phyloP scores from a whole-genome alignment of 306 rosid species.

The Bauhinia variegata region DNA sequence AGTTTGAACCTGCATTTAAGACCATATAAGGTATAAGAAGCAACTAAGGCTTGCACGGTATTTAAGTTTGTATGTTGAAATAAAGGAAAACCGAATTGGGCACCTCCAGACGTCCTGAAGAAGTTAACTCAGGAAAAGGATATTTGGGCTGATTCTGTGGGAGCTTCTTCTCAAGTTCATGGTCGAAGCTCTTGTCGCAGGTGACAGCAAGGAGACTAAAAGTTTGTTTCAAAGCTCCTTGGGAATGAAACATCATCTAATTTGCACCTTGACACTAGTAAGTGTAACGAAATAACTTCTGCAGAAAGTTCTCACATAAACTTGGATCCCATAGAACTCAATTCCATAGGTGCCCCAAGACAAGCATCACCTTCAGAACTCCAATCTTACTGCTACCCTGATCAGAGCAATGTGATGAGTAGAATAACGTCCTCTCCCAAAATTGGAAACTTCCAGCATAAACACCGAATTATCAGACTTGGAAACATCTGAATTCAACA shows the following conservation, averaged over 20 bases:
- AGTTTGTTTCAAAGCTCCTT: slow-evolving; percentile 66
- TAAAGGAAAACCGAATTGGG: slow-evolving; percentile 5
- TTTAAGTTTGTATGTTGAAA: not conserved
- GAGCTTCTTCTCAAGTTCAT: slow-evolving; percentile 46
- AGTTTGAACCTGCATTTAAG: slow-evolving; percentile 73
- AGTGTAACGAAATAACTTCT: slow-evolving; percentile 33
- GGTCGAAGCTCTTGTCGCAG: slow-evolving; percentile 49
- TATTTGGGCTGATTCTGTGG: slow-evolving; percentile 43
- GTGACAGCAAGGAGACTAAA: slow-evolving; percentile 87
- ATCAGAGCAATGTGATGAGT: not conserved
- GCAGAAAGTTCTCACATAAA: not conserved
- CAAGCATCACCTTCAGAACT: not conserved
- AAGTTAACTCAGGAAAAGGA: slow-evolving; percentile 76
- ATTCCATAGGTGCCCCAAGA: too few relatives aligned
- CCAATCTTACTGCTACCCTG: too few relatives aligned
- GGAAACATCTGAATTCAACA: not conserved
- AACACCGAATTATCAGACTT: too few relatives aligned
- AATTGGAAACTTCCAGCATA: not conserved
- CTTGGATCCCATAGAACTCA: not conserved
- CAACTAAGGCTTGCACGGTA: not conserved
- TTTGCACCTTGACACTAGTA: slow-evolving; percentile 32
- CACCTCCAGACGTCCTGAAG: slow-evolving; percentile 97
- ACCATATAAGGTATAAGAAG: slow-evolving; percentile 4
- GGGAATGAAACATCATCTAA: slow-evolving; percentile 71
- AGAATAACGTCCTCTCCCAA: too few relatives aligned